phyloP scores from a whole-genome alignment of 2,329 filamentous ascomycete species.

The Pestalotiopsis fici region DNA sequence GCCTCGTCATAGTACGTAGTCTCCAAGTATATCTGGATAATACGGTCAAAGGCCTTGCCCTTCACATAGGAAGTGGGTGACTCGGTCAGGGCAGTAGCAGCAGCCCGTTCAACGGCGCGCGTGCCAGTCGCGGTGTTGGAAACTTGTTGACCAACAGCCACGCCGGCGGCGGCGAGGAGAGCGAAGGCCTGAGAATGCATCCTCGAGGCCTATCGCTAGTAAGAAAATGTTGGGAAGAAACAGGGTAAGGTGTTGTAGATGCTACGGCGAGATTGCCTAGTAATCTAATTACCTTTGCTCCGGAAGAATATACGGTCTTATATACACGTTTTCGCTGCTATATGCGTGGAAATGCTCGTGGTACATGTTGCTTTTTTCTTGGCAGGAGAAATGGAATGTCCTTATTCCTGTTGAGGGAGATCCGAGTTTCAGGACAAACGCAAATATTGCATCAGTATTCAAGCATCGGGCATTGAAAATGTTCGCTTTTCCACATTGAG shows the following conservation, averaged over 20 bases:
- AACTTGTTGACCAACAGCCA: not conserved
- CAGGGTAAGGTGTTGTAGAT: not conserved
- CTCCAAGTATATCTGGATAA: conserved; percentile 11
- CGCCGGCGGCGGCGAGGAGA: not conserved
- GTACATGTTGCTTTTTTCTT: not conserved
- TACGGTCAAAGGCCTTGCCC: not conserved
- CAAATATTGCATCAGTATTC: not conserved
- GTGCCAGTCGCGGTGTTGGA: not conserved
- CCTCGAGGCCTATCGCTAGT: not conserved
- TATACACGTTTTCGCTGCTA: not conserved
- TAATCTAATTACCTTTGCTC: not conserved
- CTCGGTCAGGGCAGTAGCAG: not conserved
- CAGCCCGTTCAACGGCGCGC: not conserved
- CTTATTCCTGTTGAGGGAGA: not conserved
- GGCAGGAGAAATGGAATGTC: not conserved
- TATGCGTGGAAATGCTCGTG: not conserved
- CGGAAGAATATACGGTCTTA: not conserved
- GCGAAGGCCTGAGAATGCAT: not conserved
- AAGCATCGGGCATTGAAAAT: not conserved
- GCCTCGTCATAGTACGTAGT: conserved; percentile 7
- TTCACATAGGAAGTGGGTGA: not conserved
- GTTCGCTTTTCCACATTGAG: not conserved
- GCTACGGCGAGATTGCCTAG: not conserved
- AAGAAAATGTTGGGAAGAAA: not conserved
- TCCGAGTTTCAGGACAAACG: not conserved